Base-by-base conservation (phyloP, 306 rosid genomes). In the Benincasa hispida region DNA sequence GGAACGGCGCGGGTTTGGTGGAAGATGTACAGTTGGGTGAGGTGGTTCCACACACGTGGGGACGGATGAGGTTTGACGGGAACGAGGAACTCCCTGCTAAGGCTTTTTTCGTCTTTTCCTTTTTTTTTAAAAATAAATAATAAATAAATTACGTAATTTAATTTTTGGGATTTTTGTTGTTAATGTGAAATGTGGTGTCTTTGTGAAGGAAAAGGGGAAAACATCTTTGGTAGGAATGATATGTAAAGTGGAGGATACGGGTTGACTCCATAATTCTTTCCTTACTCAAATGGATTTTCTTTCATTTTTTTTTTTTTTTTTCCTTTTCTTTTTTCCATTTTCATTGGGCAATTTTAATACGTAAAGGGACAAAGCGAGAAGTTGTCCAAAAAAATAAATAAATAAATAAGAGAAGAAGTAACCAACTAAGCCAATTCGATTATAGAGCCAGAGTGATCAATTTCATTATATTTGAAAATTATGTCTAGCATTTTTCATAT, bases 21-120 rank as follows among this genome's bases (percentile, higher is more conserved):
- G 27, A 59, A 51, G 18, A 17, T 18, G 5, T 4, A 78, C 82
- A 67, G 56, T 82, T 82, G 84, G 82, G 7, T 5, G 2, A 39
- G 51, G 0, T 13, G n/a, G 2, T 1, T 2, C 10, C 3, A 82
- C 77, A 83, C n/a, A 25, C 87, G 89, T 84, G 89, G 80, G n/a
- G 32, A 39, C 30, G 21, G 0, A 0, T 27, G 59, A 66, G 24
- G 24, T 9, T 62, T 77, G 65, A 56, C 78, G 70, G 68, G 34
- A 8, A 27, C 50, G 1, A 54, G 5, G 15, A 60, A 51, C 45
- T 18, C 48, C 24, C 48, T 32, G 1, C 2, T 7, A 63, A 42
- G 22, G 2, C 39, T 2, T 32, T 30, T 18, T 18, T 62, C n/a
- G 22, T 32, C 45, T 62, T 62, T 62, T 62, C 24, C 0, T 60